Conservation (phyloP, 2,329 filamentous ascomycete genomes). For the Beauveria medogensis region DNA sequence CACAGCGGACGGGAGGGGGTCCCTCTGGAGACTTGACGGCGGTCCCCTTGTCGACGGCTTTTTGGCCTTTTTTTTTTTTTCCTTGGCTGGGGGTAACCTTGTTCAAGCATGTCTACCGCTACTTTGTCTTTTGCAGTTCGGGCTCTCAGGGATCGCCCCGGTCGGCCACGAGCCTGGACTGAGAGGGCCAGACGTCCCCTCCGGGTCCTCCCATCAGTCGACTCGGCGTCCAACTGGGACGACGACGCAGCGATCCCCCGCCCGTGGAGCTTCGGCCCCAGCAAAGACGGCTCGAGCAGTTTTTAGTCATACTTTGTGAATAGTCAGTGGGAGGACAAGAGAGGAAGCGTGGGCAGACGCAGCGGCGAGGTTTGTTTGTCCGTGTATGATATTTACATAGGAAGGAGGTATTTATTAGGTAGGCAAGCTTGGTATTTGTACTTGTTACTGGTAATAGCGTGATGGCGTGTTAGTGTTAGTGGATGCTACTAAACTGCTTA, state of each 20-base stretch:
- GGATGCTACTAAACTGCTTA: neutral
- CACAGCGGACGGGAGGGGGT: neutral
- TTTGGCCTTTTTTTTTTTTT: neutral
- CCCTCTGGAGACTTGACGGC: neutral
- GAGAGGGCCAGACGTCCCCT: neutral
- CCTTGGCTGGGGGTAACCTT: neutral
- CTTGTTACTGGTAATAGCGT: too few relatives aligned
- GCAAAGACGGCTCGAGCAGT: neutral
- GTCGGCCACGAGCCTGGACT: neutral
- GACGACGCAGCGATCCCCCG: constrained; percentile 4
- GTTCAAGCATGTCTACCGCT: neutral
- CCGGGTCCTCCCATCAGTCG: constrained; percentile 8
- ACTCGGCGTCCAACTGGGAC: neutral
- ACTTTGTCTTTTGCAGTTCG: neutral
- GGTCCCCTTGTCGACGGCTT: neutral
- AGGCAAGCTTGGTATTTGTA: neutral
- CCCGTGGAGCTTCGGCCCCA: neutral
- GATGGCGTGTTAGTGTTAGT: neutral
- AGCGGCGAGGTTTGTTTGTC: neutral
- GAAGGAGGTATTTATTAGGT: neutral
- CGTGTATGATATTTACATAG: too few relatives aligned
- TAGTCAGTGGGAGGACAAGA: neutral
- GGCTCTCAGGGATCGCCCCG: neutral
- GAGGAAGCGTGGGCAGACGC: neutral
- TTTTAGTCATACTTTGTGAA: neutral